Percentiles rank a stretch among this genome's conserved stretches.
Evolutionary conservation across 352 stramenopile species (phyloP).

Genomic region (Albugo laibachii): DNA sequence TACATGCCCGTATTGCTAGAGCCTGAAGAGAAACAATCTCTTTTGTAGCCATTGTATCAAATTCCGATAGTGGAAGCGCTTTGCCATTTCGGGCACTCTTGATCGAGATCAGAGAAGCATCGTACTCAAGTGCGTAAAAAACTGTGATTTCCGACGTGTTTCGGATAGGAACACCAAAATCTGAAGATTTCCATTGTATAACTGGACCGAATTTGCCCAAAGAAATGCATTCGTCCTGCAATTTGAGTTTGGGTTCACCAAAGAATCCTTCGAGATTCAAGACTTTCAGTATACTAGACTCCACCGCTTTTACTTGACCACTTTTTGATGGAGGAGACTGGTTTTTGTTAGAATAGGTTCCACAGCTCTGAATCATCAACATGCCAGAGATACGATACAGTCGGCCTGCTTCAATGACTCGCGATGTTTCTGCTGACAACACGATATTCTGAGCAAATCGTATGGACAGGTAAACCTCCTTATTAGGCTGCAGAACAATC

Average conservation of each 20-base stretch:
- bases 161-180: conserved; percentile 39
- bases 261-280: conserved; percentile 37
- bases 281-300: conserved; percentile 46
- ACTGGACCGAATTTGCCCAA: conserved; percentile 73
- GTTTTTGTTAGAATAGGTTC: conserved; percentile 1
- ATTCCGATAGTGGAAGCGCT: too few species aligned
- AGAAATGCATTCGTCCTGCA: conserved; percentile 27
- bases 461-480: conserved; percentile 29
- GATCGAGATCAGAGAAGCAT: background rate
- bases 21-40: too few species aligned
- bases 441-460: conserved; percentile 46
- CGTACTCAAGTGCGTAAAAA: conserved; percentile 24
- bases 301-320: background rate
- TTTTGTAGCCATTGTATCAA: too few species aligned
- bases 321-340: conserved; percentile 3
- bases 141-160: conserved; percentile 47
- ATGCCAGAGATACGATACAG: conserved; percentile 34
- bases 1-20: too few species aligned
- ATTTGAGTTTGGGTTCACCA: conserved; percentile 31
- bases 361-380: conserved; percentile 57
- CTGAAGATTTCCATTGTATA: conserved; percentile 45
- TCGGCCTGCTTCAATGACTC: conserved; percentile 41
- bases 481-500: conserved; percentile 22
- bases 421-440: conserved; percentile 20
- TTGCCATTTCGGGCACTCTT: too few species aligned